A percentile compares a stretch with the other conserved stretches of the same genome.
These are phyloP conservation scores for Annulohypoxylon stygium DNA, from an alignment of 495 filamentous ascomycete genomes.

Conservation along the genomic window DNA sequence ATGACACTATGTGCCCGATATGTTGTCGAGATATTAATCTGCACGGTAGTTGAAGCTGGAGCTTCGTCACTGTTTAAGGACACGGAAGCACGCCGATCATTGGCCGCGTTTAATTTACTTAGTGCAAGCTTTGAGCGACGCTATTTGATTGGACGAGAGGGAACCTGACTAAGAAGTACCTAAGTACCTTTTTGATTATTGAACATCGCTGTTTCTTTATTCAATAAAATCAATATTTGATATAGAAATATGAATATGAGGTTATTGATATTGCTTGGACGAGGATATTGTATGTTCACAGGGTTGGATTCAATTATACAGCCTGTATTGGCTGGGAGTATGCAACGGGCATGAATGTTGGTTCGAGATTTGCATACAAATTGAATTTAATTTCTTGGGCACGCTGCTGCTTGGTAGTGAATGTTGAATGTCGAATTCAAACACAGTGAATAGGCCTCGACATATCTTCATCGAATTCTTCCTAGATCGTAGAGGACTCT, in stretches of 20 bases:
- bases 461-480: background rate
- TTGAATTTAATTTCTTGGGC: too few relatives aligned
- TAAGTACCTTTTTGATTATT: constrained; percentile 14
- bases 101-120: constrained; percentile 38
- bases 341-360: too few relatives aligned
- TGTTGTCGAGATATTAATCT: constrained; percentile 14
- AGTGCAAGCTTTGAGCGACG: constrained; percentile 19
- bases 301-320: too few relatives aligned
- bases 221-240: background rate
- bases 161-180: constrained; percentile 16
- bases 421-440: too few relatives aligned
- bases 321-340: too few relatives aligned
- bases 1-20: constrained; percentile 4
- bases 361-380: too few relatives aligned
- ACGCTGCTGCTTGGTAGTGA: background rate
- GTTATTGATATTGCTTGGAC: too few relatives aligned
- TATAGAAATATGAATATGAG: background rate
- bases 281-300: too few relatives aligned
- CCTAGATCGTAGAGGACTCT: background rate
- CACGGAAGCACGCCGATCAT: constrained; percentile 46
- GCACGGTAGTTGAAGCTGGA: constrained; percentile 10
- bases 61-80: constrained; percentile 38
- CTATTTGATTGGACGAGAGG: constrained; percentile 19
- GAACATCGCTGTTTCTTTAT: background rate
- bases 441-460: too few relatives aligned